A percentile compares a stretch with the other conserved stretches of the same genome.
phyloP scores from a whole-genome alignment of 352 stramenopile species.

The Elongisporangium prolatum region DNA sequence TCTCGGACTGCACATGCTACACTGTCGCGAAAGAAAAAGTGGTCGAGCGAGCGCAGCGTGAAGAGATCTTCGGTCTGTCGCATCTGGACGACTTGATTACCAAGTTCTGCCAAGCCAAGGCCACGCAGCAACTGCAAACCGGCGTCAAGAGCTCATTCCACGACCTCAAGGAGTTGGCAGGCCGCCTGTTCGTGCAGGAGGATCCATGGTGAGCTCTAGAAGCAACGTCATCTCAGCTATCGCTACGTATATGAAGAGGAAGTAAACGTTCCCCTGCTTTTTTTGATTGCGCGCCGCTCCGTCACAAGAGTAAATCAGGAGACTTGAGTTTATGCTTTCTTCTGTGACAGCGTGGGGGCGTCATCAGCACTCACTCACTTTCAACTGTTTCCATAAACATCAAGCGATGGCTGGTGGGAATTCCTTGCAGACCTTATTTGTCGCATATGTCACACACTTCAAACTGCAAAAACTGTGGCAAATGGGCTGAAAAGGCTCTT shows the following conservation, averaged over 20 bases:
- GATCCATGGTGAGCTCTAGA: background rate
- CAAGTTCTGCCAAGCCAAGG: constrained; percentile 44
- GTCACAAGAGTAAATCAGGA: background rate
- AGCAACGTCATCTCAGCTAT: background rate
- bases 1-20: constrained; percentile 56
- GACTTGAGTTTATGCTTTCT: background rate
- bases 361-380: background rate
- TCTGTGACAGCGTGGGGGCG: background rate
- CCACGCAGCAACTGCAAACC: constrained; percentile 24
- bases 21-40: constrained; percentile 44
- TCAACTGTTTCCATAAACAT: background rate
- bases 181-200: constrained; percentile 41
- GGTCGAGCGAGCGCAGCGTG: constrained; percentile 13
- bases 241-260: background rate
- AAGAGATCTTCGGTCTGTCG: constrained; percentile 46
- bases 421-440: background rate
- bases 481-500: background rate
- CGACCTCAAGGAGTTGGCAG: constrained; percentile 51
- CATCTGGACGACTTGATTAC: constrained; percentile 68
- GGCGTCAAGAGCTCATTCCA: constrained; percentile 56
- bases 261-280: background rate
- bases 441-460: background rate
- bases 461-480: background rate
- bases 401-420: background rate
- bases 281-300: background rate